Evolutionary conservation across 2,329 filamentous ascomycete genomes (phyloP).

Genomic region (Apiospora hydei): DNA sequence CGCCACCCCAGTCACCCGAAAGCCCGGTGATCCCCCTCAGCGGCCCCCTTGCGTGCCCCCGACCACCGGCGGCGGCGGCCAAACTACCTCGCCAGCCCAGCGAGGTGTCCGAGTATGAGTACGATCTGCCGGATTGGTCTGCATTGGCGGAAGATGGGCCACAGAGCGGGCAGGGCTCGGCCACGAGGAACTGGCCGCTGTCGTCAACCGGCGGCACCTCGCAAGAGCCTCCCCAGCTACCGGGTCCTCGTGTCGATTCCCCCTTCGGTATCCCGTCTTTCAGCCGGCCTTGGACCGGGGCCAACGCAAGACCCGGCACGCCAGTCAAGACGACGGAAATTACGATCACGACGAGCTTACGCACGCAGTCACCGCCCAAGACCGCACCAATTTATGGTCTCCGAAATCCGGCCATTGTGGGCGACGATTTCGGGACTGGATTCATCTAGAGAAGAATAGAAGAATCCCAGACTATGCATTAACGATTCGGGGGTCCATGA

Average conservation of each 20-base stretch:
- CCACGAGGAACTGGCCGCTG: background rate
- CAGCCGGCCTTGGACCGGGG: constrained; percentile 28
- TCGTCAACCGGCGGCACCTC: background rate
- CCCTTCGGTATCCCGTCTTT: constrained; percentile 28
- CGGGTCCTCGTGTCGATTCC: constrained; percentile 17
- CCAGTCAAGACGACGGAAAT: constrained; percentile 27
- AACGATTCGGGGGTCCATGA: background rate
- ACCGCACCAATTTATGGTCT: constrained; percentile 7
- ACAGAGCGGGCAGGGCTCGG: background rate
- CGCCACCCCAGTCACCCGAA: constrained; percentile 22
- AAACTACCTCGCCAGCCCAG: background rate
- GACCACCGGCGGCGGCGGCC: background rate
- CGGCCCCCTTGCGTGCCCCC: constrained; percentile 22
- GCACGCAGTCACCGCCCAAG: constrained; percentile 16
- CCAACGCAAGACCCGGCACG: constrained; percentile 25
- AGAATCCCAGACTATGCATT: background rate
- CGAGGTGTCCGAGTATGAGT: background rate
- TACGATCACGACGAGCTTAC: constrained; percentile 13
- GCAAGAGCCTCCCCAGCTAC: background rate
- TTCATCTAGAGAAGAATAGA: constrained; percentile 18
- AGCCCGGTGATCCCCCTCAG: constrained; percentile 25
- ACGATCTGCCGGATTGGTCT: constrained; percentile 22
- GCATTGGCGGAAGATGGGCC: constrained; percentile 5
- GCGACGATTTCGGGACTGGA: constrained; percentile 2
- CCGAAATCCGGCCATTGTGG: constrained; percentile 22